These are phyloP conservation scores for Pezicula radicicola DNA, from an alignment of 2,329 filamentous ascomycete species.

Conservation along the genomic window DNA sequence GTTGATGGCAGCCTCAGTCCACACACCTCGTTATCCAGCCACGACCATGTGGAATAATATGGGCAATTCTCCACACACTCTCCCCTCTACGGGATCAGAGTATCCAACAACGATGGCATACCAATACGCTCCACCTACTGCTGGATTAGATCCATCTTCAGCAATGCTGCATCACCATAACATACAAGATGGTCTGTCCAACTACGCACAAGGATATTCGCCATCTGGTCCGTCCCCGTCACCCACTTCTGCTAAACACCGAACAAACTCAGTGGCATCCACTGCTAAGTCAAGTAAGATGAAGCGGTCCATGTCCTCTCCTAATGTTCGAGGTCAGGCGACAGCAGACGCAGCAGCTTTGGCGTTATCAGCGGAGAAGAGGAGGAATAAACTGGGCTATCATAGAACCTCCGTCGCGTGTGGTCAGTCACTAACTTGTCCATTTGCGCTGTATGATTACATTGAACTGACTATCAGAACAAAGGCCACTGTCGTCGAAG, in stretches of 20 bases:
- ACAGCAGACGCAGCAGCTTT: conserved; percentile 27
- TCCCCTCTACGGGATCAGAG: conserved; percentile 18
- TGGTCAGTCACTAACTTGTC: conserved; percentile 59
- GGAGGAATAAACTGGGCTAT: conserved; percentile 90
- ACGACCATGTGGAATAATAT: conserved; percentile 24
- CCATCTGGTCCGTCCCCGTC: conserved; percentile 13
- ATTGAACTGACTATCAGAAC: conserved; percentile 5
- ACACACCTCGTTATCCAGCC: conserved; percentile 24
- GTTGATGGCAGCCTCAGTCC: conserved; percentile 31
- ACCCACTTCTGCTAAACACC: conserved; percentile 17
- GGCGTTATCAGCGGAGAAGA: conserved; percentile 53
- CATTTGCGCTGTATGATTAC: conserved; percentile 9
- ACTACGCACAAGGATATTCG: conserved; percentile 16
- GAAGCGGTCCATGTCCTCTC: conserved; percentile 48
- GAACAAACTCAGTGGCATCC: conserved; percentile 5
- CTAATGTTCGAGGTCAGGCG: conserved; percentile 42
- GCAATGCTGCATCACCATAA: conserved; percentile 18
- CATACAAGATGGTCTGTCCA: conserved; percentile 15
- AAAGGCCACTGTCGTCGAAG: conserved; percentile 85
- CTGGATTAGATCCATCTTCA: conserved; percentile 21
- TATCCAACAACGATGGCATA: conserved; percentile 23
- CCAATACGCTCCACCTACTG: conserved; percentile 22
- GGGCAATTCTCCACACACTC: conserved; percentile 21
- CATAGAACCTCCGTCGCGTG: conserved; percentile 94
- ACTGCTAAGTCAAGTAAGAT: conserved; percentile 23